phyloP scores from a whole-genome alignment of 306 rosid species.

The Lithocarpus polystachyus region DNA sequence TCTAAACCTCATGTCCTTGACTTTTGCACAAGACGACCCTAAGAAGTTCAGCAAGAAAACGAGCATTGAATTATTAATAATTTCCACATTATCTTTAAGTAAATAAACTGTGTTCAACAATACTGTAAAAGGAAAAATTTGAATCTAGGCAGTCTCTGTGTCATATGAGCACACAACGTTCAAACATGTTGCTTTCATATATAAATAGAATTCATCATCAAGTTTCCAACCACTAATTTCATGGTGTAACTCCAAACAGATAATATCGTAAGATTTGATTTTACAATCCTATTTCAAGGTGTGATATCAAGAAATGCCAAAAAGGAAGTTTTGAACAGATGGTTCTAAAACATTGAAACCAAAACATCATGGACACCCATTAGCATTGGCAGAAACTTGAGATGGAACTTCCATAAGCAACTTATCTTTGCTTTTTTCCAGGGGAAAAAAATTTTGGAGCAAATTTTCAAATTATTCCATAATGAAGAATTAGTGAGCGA shows the following conservation, averaged over 20 bases:
- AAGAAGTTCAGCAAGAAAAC: conserved; percentile 24
- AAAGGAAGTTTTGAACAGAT: background rate
- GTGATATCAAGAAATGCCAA: background rate
- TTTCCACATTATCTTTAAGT: background rate
- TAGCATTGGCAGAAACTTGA: background rate
- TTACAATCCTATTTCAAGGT: background rate
- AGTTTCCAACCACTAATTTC: background rate
- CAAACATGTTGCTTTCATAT: background rate
- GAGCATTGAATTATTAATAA: conserved; percentile 10
- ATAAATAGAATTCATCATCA: background rate
- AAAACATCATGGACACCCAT: background rate
- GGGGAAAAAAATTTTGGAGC: too few relatives aligned
- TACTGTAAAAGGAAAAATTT: background rate
- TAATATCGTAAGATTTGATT: background rate
- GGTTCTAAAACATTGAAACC: background rate
- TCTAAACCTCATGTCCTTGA: conserved; percentile 30
- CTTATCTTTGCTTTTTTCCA: too few relatives aligned
- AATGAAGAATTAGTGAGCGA: too few relatives aligned
- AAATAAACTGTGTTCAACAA: background rate
- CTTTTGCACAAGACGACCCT: conserved; percentile 38
- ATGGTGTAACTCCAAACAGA: background rate
- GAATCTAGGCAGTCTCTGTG: background rate
- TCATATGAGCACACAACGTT: background rate
- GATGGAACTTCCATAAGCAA: background rate
- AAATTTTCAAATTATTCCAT: too few relatives aligned